Percentiles rank a stretch among this genome's conserved stretches.
phyloP scores from a whole-genome alignment of 768 basidiomycete species.

The Boletus reticuloceps region DNA sequence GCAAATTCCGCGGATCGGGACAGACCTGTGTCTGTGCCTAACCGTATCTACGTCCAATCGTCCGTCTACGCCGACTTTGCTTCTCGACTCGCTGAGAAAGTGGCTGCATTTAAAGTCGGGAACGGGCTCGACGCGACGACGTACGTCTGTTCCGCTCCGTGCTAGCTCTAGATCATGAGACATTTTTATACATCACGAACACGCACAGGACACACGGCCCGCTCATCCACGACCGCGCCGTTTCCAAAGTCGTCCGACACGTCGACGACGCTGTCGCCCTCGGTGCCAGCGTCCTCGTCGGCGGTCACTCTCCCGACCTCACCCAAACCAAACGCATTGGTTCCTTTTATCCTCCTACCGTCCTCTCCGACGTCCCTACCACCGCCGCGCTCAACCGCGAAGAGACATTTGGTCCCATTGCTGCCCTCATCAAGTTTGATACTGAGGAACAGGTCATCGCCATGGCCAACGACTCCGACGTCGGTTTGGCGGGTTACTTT shows the following conservation, averaged over 20 bases:
- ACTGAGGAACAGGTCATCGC: slow-evolving; percentile 91
- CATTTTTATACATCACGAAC: not conserved
- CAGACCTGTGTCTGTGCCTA: slow-evolving; percentile 89
- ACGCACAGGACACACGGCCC: slow-evolving; percentile 83
- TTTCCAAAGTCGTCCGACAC: slow-evolving; percentile 83
- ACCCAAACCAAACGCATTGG: slow-evolving; percentile 28
- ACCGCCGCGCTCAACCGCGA: slow-evolving; percentile 68
- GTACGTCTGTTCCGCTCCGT: slow-evolving; percentile 42
- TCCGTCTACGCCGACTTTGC: slow-evolving; percentile 92
- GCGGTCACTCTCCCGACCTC: slow-evolving; percentile 69
- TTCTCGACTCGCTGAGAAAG: slow-evolving; percentile 77
- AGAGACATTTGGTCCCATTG: slow-evolving; percentile 95
- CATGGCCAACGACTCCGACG: slow-evolving; percentile 78
- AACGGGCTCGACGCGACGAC: slow-evolving; percentile 76
- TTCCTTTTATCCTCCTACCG: slow-evolving; percentile 83
- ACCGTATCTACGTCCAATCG: slow-evolving; percentile 91
- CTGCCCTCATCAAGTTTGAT: slow-evolving; percentile 84
- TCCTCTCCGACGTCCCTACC: slow-evolving; percentile 79
- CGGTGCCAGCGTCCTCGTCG: slow-evolving; percentile 86
- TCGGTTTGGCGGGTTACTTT: slow-evolving; percentile 94
- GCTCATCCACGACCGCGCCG: slow-evolving; percentile 81
- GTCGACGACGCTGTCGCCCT: slow-evolving; percentile 82
- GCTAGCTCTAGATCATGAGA: not conserved
- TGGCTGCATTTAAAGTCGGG: slow-evolving; percentile 83
- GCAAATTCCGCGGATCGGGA: slow-evolving; percentile 79